Percentiles rank a stretch among this genome's conserved stretches.
Evolutionary conservation across 2,329 filamentous ascomycete genomes (phyloP).

Genomic region (Mycosphaerelloides madeirae): DNA sequence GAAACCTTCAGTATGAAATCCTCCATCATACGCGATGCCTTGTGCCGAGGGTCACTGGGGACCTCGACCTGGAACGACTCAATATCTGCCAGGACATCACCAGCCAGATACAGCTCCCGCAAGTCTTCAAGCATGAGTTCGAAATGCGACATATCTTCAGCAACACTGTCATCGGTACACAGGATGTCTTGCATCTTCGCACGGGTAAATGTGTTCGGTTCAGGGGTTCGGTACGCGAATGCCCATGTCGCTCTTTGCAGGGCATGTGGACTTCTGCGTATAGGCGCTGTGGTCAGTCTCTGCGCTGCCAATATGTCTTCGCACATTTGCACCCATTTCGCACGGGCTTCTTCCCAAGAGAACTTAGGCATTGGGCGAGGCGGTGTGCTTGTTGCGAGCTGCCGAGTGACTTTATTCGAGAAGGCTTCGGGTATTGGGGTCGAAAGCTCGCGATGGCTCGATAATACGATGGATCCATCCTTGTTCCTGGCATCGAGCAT

Average conservation of each 20-base stretch:
- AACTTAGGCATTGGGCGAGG: constrained; percentile 82
- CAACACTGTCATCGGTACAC: constrained; percentile 68
- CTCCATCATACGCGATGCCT: constrained; percentile 71
- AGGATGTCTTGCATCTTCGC: constrained; percentile 50
- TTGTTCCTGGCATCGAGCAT: constrained; percentile 18
- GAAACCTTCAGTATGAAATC: constrained; percentile 52
- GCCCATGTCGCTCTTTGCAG: constrained; percentile 47
- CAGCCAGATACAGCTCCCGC: constrained; percentile 68
- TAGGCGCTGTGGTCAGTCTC: constrained; percentile 15
- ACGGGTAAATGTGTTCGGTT: constrained; percentile 78
- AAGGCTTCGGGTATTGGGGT: constrained; percentile 71
- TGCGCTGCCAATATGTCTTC: constrained; percentile 61
- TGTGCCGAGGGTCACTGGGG: constrained; percentile 66
- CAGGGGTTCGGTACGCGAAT: constrained; percentile 63
- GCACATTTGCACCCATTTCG: constrained; percentile 65
- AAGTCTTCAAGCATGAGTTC: constrained; percentile 76
- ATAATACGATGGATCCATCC: too few species aligned
- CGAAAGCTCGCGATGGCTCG: constrained; percentile 49
- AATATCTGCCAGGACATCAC: constrained; percentile 64
- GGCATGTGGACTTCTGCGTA: constrained; percentile 21
- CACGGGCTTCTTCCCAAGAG: constrained; percentile 65
- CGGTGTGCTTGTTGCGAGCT: constrained; percentile 86
- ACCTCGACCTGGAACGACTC: constrained; percentile 72
- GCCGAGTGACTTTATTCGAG: constrained; percentile 84
- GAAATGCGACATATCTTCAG: constrained; percentile 61